These are phyloP conservation scores for Lentinus tigrinus DNA, from an alignment of 768 basidiomycete species.

Conservation along the genomic window DNA sequence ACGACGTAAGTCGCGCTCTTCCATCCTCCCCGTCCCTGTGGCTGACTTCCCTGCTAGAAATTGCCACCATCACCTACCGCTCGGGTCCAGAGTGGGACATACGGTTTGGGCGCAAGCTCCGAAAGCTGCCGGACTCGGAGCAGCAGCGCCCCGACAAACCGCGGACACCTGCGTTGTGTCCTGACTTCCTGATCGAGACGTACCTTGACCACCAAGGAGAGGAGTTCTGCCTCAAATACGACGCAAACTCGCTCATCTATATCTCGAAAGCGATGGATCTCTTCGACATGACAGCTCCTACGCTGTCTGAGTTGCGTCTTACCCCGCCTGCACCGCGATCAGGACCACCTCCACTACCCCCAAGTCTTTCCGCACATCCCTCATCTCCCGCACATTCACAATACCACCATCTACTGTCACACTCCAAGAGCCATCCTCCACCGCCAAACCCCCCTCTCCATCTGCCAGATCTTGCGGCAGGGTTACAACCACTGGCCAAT, in stretches of 20 bases:
- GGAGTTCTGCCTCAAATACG: conserved; percentile 94
- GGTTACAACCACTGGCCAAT: conserved; percentile 69
- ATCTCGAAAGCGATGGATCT: conserved; percentile 99
- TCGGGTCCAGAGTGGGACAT: conserved; percentile 99
- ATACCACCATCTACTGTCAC: conserved; percentile 35
- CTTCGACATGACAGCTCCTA: conserved; percentile 87
- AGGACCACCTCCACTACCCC: conserved; percentile 26
- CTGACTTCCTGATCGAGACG: conserved; percentile 97
- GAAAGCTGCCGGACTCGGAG: conserved; percentile 37
- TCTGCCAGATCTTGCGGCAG: conserved; percentile 72
- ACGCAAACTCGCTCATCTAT: conserved; percentile 98
- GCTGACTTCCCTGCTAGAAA: conserved; percentile 54
- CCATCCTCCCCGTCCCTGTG: conserved; percentile 11
- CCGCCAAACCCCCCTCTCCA: conserved; percentile 73
- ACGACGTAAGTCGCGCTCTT: conserved; percentile 60
- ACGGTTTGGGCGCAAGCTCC: conserved; percentile 86
- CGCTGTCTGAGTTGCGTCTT: conserved; percentile 70
- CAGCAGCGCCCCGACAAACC: conserved; percentile 7
- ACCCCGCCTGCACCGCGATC: conserved; percentile 27
- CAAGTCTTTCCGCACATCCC: conserved; percentile 28
- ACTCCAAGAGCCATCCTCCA: conserved; percentile 71
- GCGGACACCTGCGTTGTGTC: conserved; percentile 76
- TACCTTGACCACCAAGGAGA: conserved; percentile 97
- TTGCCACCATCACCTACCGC: conserved; percentile 98
- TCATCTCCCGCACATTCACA: conserved; percentile 19